Evolutionary conservation across 345 rosid genomes (phyloP).

Genomic region (Cardamine occulta): DNA sequence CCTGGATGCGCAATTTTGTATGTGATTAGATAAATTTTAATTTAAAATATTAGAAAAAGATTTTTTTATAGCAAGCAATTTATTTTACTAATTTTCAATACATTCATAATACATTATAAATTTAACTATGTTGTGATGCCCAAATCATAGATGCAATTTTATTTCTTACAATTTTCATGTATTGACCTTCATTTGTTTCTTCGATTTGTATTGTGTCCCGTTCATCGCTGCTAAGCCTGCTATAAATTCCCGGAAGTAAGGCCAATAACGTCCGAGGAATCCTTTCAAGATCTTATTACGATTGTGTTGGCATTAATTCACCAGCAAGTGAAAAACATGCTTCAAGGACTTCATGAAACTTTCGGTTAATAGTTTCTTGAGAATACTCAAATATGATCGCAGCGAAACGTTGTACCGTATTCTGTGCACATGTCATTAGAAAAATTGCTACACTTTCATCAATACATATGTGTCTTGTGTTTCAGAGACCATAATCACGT

Average conservation of each 20-base stretch:
- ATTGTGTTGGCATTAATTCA: not conserved
- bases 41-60: too few species aligned
- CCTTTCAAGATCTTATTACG: not conserved
- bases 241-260: not conserved
- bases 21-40: too few species aligned
- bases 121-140: too few species aligned
- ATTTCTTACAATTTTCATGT: too few species aligned
- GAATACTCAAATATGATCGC: not conserved
- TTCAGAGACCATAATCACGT: not conserved
- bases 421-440: not conserved
- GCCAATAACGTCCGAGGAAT: not conserved
- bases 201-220: not conserved
- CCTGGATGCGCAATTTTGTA: conserved; percentile 69
- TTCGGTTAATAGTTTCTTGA: too few species aligned
- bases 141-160: too few species aligned
- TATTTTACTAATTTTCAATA: too few species aligned
- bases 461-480: not conserved
- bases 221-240: not conserved
- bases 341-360: not conserved
- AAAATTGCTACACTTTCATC: not conserved
- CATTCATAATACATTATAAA: too few species aligned
- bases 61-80: too few species aligned
- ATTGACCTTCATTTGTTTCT: too few species aligned
- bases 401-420: not conserved
- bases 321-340: not conserved